These are phyloP conservation scores for Ilex paraguariensis DNA, from an alignment of 305 asterid genomes.

Conservation along the genomic window DNA sequence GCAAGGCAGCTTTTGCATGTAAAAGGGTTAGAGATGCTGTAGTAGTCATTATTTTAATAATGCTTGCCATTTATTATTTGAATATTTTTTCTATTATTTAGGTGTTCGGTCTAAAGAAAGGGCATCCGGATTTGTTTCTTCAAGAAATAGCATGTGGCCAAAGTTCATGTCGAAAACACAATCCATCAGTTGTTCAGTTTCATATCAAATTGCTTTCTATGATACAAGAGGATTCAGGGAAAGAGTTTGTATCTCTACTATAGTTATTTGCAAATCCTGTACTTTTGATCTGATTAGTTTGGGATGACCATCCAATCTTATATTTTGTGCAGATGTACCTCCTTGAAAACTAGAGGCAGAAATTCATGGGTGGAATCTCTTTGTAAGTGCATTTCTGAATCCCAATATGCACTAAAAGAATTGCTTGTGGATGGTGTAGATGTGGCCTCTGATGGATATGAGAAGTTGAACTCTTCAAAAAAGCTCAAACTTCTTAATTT, in stretches of 20 bases:
- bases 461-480: constrained; percentile 12
- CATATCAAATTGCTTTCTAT: constrained; percentile 19
- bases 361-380: constrained; percentile 20
- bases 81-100: background rate
- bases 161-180: constrained; percentile 1
- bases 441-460: constrained; percentile 13
- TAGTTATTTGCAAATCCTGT: background rate
- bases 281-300: too few relatives aligned
- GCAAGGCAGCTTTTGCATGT: too few relatives aligned
- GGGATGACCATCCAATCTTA: background rate
- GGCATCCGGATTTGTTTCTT: constrained; percentile 14
- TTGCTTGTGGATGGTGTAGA: constrained; percentile 5
- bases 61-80: too few relatives aligned
- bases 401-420: constrained; percentile 4
- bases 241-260: constrained; percentile 8
- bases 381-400: constrained; percentile 6
- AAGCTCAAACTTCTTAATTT: constrained; percentile 20
- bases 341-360: constrained; percentile 18
- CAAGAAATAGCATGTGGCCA: constrained; percentile 6
- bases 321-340: constrained; percentile 12
- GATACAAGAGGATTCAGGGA: constrained; percentile 8
- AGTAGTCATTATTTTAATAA: too few relatives aligned
- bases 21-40: too few relatives aligned
- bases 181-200: constrained; percentile 9
- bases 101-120: constrained; percentile 21